Evolutionary conservation across 345 rosid genomes (phyloP).

Genomic region (Populus davidiana): DNA sequence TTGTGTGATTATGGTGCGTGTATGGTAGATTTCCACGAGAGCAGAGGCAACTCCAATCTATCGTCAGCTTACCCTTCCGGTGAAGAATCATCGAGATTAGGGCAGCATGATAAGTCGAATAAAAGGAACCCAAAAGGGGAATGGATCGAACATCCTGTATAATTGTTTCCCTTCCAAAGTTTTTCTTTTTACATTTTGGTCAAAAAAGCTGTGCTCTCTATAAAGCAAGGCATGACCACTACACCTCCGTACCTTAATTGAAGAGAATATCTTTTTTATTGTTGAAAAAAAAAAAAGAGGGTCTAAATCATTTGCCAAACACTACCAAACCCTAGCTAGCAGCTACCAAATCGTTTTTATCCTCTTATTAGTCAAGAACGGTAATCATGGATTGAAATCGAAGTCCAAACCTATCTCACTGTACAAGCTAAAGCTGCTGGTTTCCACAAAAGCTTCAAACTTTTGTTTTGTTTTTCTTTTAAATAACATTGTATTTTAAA

Average conservation of each 20-base stretch:
- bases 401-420: not conserved
- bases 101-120: not conserved
- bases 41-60: not conserved
- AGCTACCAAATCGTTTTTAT: not conserved
- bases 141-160: not conserved
- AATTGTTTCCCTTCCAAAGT: not conserved
- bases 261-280: not conserved
- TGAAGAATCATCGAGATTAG: not conserved
- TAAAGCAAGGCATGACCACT: not conserved
- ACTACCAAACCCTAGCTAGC: not conserved
- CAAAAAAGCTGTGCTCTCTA: not conserved
- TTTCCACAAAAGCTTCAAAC: not conserved
- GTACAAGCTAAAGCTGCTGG: not conserved
- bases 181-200: not conserved
- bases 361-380: not conserved
- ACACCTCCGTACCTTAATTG: not conserved
- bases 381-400: not conserved
- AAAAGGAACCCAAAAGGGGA: not conserved
- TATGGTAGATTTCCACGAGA: not conserved
- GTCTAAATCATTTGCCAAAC: not conserved
- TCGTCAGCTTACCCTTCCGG: not conserved
- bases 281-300: not conserved
- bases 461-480: not conserved
- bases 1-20: not conserved
- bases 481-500: too few relatives aligned